Conservation (phyloP, 2,329 filamentous ascomycete genomes). For the Penicillium thymicola region DNA sequence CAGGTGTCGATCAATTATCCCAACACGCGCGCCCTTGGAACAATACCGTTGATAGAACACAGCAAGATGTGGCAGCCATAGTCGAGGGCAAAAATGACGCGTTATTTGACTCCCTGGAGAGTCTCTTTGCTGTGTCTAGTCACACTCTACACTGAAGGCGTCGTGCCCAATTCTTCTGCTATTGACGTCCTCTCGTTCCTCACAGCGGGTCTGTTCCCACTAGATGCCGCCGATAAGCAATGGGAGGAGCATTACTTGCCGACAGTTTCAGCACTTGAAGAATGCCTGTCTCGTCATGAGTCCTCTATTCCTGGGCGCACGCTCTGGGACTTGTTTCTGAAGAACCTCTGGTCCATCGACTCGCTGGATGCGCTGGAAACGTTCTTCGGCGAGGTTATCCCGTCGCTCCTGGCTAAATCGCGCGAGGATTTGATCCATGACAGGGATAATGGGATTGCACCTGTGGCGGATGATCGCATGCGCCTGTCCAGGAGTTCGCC, state of each 20-base stretch:
- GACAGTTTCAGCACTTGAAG: conserved; percentile 48
- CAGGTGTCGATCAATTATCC: conserved; percentile 18
- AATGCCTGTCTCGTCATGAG: conserved; percentile 43
- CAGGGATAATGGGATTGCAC: conserved; percentile 52
- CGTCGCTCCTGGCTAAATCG: conserved; percentile 58
- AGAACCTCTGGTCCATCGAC: conserved; percentile 77
- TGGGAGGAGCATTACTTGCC: conserved; percentile 33
- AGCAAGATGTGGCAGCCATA: conserved; percentile 14
- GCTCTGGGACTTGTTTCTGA: conserved; percentile 85
- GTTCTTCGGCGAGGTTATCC: conserved; percentile 63
- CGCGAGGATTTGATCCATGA: conserved; percentile 59
- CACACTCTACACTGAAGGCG: conserved; percentile 72
- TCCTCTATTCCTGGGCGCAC: conserved; percentile 67
- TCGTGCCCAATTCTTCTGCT: conserved; percentile 66
- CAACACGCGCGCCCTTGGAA: conserved; percentile 12
- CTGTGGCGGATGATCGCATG: conserved; percentile 50
- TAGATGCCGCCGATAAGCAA: conserved; percentile 34
- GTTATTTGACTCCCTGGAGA: conserved; percentile 85
- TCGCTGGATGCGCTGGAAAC: conserved; percentile 75
- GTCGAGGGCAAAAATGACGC: conserved; percentile 57
- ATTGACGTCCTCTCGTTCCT: conserved; percentile 77
- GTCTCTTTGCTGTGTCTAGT: conserved; percentile 77
- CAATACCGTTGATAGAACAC: conserved; percentile 2
- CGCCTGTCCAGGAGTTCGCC: conserved; percentile 71
- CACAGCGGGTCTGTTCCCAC: conserved; percentile 62